Percentiles rank a stretch among this genome's conserved stretches.
These are phyloP conservation scores for Trametes hirsuta DNA, from an alignment of 1,284 basidiomycete genomes.

Conservation along the genomic window DNA sequence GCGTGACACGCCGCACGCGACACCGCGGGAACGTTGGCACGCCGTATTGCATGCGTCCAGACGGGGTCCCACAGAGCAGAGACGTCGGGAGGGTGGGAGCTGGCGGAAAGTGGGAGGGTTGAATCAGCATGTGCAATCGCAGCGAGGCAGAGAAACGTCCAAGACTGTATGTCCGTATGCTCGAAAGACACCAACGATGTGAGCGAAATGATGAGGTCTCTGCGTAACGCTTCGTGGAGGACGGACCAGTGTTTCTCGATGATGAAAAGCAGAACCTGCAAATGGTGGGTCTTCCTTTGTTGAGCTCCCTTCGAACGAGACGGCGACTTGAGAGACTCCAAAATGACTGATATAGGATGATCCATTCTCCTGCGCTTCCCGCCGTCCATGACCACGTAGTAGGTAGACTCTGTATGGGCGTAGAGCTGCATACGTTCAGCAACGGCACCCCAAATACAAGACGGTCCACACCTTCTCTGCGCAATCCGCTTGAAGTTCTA, in stretches of 20 bases:
- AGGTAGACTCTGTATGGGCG: conserved; percentile 60
- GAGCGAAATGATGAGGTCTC: conserved; percentile 57
- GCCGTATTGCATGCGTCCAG: conserved; percentile 83
- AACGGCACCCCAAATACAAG: background rate
- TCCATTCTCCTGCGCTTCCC: conserved; percentile 56
- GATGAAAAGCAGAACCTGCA: conserved; percentile 87
- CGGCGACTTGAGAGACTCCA: conserved; percentile 51
- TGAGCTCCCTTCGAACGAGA: conserved; percentile 12
- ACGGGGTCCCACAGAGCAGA: conserved; percentile 68
- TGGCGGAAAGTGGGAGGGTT: conserved; percentile 5
- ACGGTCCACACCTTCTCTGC: conserved; percentile 57
- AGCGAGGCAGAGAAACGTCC: conserved; percentile 81
- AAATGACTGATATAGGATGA: conserved; percentile 62
- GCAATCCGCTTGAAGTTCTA: conserved; percentile 87
- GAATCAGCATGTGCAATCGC: conserved; percentile 61
- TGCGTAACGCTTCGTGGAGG: conserved; percentile 59
- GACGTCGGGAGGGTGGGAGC: conserved; percentile 21
- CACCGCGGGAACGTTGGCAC: conserved; percentile 63
- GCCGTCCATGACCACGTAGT: conserved; percentile 36
- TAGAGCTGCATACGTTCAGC: conserved; percentile 53
- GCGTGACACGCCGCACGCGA: conserved; percentile 84
- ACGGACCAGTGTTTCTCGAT: conserved; percentile 74
- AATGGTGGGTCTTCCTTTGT: conserved; percentile 51
- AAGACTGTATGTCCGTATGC: conserved; percentile 71
- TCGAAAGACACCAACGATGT: conserved; percentile 66